Conservation (phyloP, 768 basidiomycete species). For the Lepiota venenata region DNA sequence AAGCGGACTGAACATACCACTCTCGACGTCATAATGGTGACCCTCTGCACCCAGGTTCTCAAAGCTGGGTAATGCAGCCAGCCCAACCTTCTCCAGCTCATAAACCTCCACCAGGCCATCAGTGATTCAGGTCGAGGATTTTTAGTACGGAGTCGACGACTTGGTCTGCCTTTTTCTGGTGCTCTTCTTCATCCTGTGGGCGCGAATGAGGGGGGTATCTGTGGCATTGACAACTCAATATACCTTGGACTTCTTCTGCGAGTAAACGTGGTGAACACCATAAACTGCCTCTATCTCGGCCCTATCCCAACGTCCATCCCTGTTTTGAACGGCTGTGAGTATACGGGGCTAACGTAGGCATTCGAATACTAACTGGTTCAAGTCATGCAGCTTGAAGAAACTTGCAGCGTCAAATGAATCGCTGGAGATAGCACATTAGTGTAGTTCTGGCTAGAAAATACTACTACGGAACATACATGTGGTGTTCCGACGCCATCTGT, state of each 20-base stretch:
- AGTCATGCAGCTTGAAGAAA: conserved; percentile 95
- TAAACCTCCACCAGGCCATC: conserved; percentile 69
- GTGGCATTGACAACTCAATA: neutral
- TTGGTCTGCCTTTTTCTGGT: conserved; percentile 76
- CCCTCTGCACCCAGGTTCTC: conserved; percentile 84
- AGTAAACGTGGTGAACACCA: conserved; percentile 91
- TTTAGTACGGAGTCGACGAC: conserved; percentile 72
- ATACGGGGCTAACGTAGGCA: neutral
- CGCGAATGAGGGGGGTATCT: neutral
- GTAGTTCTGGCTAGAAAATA: neutral
- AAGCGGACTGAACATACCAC: conserved; percentile 50
- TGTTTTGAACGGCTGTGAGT: conserved; percentile 21
- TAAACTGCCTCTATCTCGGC: conserved; percentile 96
- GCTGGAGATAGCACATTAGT: conserved; percentile 32
- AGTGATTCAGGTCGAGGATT: conserved; percentile 64
- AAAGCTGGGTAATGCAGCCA: conserved; percentile 79
- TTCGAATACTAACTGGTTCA: conserved; percentile 58
- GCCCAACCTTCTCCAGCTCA: conserved; percentile 71
- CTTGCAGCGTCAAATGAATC: conserved; percentile 80
- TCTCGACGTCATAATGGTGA: conserved; percentile 91
- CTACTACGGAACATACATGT: conserved; percentile 52
- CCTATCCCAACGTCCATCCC: conserved; percentile 78
- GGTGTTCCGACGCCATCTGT: conserved; percentile 89
- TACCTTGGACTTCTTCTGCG: conserved; percentile 77
- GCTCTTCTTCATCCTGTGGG: conserved; percentile 66